Conservation (phyloP, 176 grass and related monocot genomes). For the Triticum dicoccoides region DNA sequence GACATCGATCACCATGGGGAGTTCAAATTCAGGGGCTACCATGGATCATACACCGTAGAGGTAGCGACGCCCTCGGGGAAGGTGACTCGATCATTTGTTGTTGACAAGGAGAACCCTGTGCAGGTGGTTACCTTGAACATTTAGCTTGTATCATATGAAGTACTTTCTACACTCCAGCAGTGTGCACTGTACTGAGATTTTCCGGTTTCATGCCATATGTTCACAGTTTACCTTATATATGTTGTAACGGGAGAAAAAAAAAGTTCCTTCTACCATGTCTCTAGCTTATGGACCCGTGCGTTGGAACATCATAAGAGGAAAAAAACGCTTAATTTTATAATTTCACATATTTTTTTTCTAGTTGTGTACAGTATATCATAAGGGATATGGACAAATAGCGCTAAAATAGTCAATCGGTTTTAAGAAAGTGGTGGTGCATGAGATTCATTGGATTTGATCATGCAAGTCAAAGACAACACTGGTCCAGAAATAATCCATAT, state of each 20-base stretch:
- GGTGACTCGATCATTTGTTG: conserved; percentile 56
- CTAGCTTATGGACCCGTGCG: neutral
- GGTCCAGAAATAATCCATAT: no score
- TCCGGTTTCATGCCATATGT: neutral
- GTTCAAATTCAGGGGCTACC: conserved; percentile 85
- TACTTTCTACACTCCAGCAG: neutral
- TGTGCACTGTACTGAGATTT: neutral
- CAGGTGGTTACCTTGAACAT: conserved; percentile 52
- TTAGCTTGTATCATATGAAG: conserved; percentile 5
- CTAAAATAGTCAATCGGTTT: no score
- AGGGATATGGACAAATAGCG: no score
- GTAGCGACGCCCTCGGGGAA: conserved; percentile 49
- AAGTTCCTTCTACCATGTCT: neutral
- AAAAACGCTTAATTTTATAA: no score
- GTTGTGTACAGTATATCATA: no score
- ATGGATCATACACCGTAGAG: conserved; percentile 70
- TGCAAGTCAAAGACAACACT: no score
- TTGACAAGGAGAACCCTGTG: conserved; percentile 64
- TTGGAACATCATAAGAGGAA: neutral
- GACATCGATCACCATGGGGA: conserved; percentile 40
- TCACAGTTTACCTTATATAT: neutral
- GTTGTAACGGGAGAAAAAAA: neutral
- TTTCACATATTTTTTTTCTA: no score
- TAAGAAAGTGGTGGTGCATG: no score
- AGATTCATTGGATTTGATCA: no score